These are phyloP conservation scores for Ogataea methanolica DNA, from an alignment of 805 yeast genomes.

Conservation along the genomic window DNA sequence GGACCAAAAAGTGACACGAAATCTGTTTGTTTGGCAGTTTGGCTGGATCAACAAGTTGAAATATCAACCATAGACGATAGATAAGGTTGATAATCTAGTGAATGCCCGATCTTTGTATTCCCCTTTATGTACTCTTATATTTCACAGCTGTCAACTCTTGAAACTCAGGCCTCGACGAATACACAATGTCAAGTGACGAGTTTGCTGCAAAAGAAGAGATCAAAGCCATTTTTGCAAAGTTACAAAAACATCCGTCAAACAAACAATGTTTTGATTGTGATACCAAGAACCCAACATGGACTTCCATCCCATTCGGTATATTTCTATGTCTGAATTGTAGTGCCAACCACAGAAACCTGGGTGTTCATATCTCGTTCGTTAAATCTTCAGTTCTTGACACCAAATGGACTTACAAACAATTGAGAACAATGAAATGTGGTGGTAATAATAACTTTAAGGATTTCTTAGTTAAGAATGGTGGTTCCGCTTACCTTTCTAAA, in stretches of 20 bases:
- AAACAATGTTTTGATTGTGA: conserved; percentile 89
- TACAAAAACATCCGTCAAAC: conserved; percentile 67
- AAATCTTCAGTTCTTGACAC: conserved; percentile 82
- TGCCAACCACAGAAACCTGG: conserved; percentile 91
- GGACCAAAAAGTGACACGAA: no score
- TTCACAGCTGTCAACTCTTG: neutral
- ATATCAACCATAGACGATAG: no score
- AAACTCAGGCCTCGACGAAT: neutral
- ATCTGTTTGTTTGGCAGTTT: no score
- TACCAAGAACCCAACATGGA: conserved; percentile 96
- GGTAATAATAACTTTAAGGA: conserved; percentile 88
- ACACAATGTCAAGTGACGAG: conserved; percentile 24
- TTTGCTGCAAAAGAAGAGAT: conserved; percentile 70
- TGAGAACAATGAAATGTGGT: conserved; percentile 89
- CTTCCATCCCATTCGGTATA: conserved; percentile 94
- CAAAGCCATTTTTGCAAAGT: conserved; percentile 55
- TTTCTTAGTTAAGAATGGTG: conserved; percentile 80
- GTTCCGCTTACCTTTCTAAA: conserved; percentile 60
- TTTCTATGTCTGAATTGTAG: conserved; percentile 92
- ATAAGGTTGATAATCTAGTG: no score
- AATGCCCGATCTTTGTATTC: no score
- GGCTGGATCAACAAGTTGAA: no score
- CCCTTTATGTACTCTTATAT: neutral
- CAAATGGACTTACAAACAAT: conserved; percentile 87
- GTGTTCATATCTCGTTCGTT: conserved; percentile 94